Percentiles rank a stretch among this genome's conserved stretches.
phyloP scores from a whole-genome alignment of 2,329 filamentous ascomycete species.

The Calonectria fujianensis region DNA sequence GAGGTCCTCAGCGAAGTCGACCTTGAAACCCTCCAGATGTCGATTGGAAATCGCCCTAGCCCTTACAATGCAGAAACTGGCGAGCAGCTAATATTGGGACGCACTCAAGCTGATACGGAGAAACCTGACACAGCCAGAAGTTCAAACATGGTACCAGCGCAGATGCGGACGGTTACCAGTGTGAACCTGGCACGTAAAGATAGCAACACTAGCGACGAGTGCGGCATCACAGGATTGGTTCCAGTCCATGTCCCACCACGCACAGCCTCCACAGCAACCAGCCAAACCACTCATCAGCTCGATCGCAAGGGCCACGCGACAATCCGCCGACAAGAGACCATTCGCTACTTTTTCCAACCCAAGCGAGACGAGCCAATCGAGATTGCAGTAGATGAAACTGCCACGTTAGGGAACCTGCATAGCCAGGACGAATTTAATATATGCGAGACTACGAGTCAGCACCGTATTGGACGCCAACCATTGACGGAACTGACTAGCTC shows the following conservation, averaged over 20 bases:
- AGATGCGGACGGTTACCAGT: constrained; percentile 55
- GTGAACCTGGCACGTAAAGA: constrained; percentile 60
- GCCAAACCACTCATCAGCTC: constrained; percentile 28
- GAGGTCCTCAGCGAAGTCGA: constrained; percentile 38
- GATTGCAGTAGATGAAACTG: constrained; percentile 61
- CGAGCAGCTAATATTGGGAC: not conserved
- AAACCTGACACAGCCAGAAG: constrained; percentile 6
- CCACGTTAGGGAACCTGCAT: constrained; percentile 50
- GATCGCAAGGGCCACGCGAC: constrained; percentile 30
- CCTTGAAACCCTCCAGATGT: constrained; percentile 3
- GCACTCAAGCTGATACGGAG: constrained; percentile 8
- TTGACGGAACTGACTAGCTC: constrained; percentile 52
- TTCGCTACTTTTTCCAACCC: constrained; percentile 58
- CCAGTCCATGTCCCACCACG: constrained; percentile 53
- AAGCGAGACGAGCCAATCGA: constrained; percentile 53
- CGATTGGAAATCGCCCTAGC: constrained; percentile 7
- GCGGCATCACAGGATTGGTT: constrained; percentile 44
- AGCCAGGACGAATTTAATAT: constrained; percentile 29
- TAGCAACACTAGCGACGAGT: constrained; percentile 58
- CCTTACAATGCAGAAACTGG: not conserved
- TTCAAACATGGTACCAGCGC: constrained; percentile 33
- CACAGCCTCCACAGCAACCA: constrained; percentile 27
- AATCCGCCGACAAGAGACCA: constrained; percentile 49
- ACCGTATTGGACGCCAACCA: constrained; percentile 44
- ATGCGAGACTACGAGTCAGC: constrained; percentile 34